Base-by-base conservation (phyloP, 2,329 filamentous ascomycete genomes). In the Monascus ruber region DNA sequence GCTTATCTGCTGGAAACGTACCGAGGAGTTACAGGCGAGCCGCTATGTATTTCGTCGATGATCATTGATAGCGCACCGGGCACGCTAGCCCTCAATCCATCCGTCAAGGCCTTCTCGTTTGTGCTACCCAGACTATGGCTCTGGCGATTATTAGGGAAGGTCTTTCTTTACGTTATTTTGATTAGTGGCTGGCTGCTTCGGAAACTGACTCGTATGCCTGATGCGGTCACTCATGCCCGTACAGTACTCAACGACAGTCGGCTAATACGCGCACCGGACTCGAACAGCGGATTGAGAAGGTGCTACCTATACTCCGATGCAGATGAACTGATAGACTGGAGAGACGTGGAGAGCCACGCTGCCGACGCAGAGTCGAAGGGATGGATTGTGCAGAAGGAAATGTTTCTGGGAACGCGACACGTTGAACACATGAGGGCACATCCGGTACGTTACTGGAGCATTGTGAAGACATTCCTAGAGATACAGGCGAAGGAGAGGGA, bases 21-120 rank as follows among this genome's bases (percentile, higher is more conserved):
- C 48, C 58, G 47, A 5, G 33, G 46, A 10, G 45, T 47, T 1
- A 65, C 56, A 1, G 58, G 58, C 0, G 41, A 43, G 1, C 42
- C 58, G 4, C 40, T 72, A 4, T 65, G 64, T 2, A 42, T 67
- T 4, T 61, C 58, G 2, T 62, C 59, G 1, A 59, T 66, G 43
- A 45, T 73, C 2, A 43, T 72, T 26, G 70, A 73, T 47, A 68
- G 63, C 44, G 59, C 62, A 0, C 69, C 69, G 1, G 70, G 70
- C 24, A 47, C 51, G 28, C 46, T 54, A 6, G 58, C 43, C 3
- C 40, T 62, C 4, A 26, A 41, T 0, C 45, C 45, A 5, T 46
- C 47, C 5, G 41, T 59, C 31, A 56, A 47, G 34, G 62, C 63
- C 1, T 53, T 65, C 29, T 60, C 61, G 3, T 63, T 54, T 37